These are phyloP conservation scores for Trebouxia sp. DNA, from an alignment of 139 green algal genomes.

Conservation along the genomic window DNA sequence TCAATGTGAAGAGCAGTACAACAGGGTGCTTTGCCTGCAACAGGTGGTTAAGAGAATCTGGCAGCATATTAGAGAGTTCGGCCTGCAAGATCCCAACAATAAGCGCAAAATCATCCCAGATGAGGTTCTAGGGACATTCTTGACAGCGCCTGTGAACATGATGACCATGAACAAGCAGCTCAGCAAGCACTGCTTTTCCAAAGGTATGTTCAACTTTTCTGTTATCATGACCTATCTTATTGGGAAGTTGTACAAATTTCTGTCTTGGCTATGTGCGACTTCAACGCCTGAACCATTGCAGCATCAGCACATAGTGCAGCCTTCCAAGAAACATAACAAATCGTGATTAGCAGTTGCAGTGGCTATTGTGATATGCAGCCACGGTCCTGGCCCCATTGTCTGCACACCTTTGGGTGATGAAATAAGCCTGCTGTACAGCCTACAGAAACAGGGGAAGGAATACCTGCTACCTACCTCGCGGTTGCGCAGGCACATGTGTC, in stretches of 20 bases:
- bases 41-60: constrained; percentile 82
- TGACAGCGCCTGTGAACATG: constrained; percentile 65
- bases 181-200: constrained; percentile 53
- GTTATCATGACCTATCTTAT: not conserved
- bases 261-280: not conserved
- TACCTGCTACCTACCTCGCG: too few relatives aligned
- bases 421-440: too few relatives aligned
- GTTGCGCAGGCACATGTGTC: too few relatives aligned
- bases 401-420: not conserved
- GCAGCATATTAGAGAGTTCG: constrained; percentile 81
- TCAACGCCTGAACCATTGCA: not conserved
- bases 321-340: not conserved
- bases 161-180: constrained; percentile 86
- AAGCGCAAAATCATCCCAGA: constrained; percentile 61
- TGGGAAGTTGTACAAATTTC: not conserved
- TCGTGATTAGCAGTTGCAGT: not conserved
- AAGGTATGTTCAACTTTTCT: not conserved
- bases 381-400: not conserved
- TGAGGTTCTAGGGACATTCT: constrained; percentile 25
- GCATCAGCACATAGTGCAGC: not conserved
- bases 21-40: not conserved
- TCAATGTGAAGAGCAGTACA: not conserved
- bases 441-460: too few relatives aligned
- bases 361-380: not conserved
- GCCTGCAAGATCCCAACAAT: constrained; percentile 78